Evolutionary conservation across 164 flowering plant genomes (phyloP).

Genomic region (Magnolia officinalis): DNA sequence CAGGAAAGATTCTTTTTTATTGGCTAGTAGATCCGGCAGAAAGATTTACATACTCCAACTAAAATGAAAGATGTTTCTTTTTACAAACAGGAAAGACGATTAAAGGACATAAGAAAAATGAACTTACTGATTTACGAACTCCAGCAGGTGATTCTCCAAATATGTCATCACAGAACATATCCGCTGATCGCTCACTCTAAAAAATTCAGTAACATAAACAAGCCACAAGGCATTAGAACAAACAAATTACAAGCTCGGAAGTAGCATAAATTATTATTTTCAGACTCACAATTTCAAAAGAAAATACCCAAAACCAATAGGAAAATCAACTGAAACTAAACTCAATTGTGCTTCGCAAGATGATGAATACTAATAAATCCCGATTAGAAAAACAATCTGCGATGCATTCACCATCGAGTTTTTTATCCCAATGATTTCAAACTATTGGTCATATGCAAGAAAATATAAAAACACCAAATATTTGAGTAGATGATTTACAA

Average conservation of each 20-base stretch:
- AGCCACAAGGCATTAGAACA: slow-evolving; percentile 5
- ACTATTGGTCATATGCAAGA: not conserved
- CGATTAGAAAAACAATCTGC: not conserved
- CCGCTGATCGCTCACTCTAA: slow-evolving; percentile 73
- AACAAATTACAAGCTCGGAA: not conserved
- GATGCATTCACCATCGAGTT: not conserved
- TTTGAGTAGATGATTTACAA: not conserved
- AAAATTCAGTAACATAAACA: slow-evolving; percentile 10
- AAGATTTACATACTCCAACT: too few relatives aligned
- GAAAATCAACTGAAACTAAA: not conserved
- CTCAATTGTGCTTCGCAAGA: not conserved
- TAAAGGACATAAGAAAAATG: not conserved
- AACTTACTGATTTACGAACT: slow-evolving; percentile 58
- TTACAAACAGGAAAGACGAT: not conserved
- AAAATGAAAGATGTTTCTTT: too few relatives aligned
- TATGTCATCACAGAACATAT: slow-evolving; percentile 90
- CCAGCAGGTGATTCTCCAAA: slow-evolving; percentile 97
- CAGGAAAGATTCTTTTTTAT: too few relatives aligned
- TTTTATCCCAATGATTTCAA: not conserved
- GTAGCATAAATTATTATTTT: not conserved
- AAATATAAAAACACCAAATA: not conserved
- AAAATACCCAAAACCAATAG: not conserved
- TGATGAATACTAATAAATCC: not conserved
- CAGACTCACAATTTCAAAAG: not conserved
- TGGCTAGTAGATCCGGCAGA: too few relatives aligned